These are phyloP conservation scores for Naganishia sp. DNA, from an alignment of 1,284 basidiomycete species.

Conservation along the genomic window DNA sequence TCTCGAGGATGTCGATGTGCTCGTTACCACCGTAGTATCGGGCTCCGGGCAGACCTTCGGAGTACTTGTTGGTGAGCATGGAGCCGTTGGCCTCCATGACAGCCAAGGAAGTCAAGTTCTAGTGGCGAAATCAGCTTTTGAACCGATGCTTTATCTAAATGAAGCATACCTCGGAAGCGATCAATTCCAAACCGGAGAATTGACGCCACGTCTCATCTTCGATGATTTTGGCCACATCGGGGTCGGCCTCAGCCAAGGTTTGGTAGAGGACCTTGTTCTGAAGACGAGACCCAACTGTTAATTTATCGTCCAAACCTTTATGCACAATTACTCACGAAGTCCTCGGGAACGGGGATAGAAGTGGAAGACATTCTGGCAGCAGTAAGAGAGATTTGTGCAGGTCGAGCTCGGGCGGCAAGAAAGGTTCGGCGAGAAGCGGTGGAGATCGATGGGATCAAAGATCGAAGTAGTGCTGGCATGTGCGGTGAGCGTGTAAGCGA, in stretches of 20 bases:
- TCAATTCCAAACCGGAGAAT: conserved; percentile 85
- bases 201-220: conserved; percentile 99
- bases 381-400: conserved; percentile 33
- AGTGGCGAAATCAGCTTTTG: conserved; percentile 22
- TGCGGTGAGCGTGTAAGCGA: conserved; percentile 23
- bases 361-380: conserved; percentile 51
- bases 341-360: conserved; percentile 55
- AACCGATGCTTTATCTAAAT: not conserved
- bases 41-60: conserved; percentile 88
- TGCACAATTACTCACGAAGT: conserved; percentile 53
- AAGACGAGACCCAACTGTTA: conserved; percentile 14
- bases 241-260: conserved; percentile 84
- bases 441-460: conserved; percentile 31
- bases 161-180: conserved; percentile 50
- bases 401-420: conserved; percentile 35
- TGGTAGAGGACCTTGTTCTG: conserved; percentile 91
- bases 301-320: not conserved
- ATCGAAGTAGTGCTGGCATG: conserved; percentile 30
- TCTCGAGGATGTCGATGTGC: conserved; percentile 94
- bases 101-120: conserved; percentile 92
- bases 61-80: conserved; percentile 98
- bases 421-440: conserved; percentile 35
- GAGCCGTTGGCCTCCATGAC: conserved; percentile 99
- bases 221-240: conserved; percentile 93
- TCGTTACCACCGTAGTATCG: conserved; percentile 98